Evolutionary conservation across 2,329 filamentous ascomycete genomes (phyloP).

Genomic region (Aspergillus tanneri): DNA sequence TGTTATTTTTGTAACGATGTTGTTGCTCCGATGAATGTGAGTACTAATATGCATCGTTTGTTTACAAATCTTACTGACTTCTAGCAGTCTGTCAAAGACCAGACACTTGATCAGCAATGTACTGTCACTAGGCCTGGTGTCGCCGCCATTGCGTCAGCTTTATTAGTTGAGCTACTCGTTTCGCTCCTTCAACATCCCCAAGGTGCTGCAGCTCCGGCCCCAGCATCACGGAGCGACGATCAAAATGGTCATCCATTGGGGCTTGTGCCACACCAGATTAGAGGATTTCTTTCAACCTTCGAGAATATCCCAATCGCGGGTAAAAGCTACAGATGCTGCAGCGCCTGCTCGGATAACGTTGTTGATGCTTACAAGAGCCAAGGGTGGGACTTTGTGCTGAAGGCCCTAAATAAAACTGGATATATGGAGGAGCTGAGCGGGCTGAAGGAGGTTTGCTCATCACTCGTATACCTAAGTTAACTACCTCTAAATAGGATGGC

Average conservation of each 20-base stretch:
- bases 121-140: conserved; percentile 93
- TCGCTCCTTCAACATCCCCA: conserved; percentile 83
- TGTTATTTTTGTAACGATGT: conserved; percentile 99
- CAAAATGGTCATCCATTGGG: conserved; percentile 48
- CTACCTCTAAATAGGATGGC: conserved; percentile 1
- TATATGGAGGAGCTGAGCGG: conserved; percentile 65
- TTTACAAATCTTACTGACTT: neutral
- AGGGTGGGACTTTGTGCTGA: conserved; percentile 61
- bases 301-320: conserved; percentile 58
- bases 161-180: conserved; percentile 85
- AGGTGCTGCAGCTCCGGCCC: conserved; percentile 43
- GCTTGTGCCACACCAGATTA: conserved; percentile 62
- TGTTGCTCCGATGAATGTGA: conserved; percentile 86
- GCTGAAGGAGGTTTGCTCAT: conserved; percentile 51
- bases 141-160: conserved; percentile 84
- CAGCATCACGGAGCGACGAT: conserved; percentile 32
- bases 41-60: conserved; percentile 34
- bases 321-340: conserved; percentile 60
- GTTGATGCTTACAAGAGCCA: conserved; percentile 53
- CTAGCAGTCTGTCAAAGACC: conserved; percentile 80
- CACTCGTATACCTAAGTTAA: neutral
- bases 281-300: conserved; percentile 62
- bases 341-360: conserved; percentile 60
- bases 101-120: conserved; percentile 95
- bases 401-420: conserved; percentile 59